Evolutionary conservation across 2,329 filamentous ascomycete species (phyloP), one percentile per base, ranked within the genome.

Genomic region (Verticillium isaacii): DNA sequence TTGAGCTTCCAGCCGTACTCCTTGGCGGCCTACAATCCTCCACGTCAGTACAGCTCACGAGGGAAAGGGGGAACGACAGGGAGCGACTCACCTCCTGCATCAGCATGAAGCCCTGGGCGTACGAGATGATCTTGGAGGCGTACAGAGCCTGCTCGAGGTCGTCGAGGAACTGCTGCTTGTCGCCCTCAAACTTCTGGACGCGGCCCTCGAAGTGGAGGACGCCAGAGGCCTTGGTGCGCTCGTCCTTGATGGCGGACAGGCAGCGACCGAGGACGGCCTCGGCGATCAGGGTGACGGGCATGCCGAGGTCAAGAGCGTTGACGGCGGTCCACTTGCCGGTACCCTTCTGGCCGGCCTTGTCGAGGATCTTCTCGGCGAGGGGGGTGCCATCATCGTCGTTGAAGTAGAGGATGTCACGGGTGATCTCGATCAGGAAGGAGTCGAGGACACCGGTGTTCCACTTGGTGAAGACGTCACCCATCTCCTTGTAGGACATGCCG

Each of bases 311-410:
- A 64, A 99, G 89, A 68, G 95, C 93, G 82, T 99, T 99, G 83
- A 99, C 96, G 74, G 95, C 94, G 69, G 95, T 99, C 95, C 95
- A 99, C 87, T 99, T 98, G 82, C 95, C 95, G 71, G 95, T 98
- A 82, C 95, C 95, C 86, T 99, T 99, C 85, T 99, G 95, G 71
- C 95, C 95, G 73, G 95, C 95, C 82, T 94, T 90, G 84, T 99
- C 95, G 68, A 98, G 86, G 72, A 99, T 98, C 89, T 98, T 99
- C 88, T 99, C 95, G 64, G 99, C 90, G 63, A 99, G 89, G 57
- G 95, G 84, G 65, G 85, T 88, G 73, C 91, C 92, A 72, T 98
- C 94, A 59, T 96, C 93, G 72, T 99, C 95, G 79, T 96, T 96
- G 88, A 85, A 98, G 85, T 96, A 95, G 84, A 99, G 91, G 78